Percentiles rank a stretch among this genome's conserved stretches.
phyloP scores from a whole-genome alignment of 164 flowering plant species.

The grape (Vitis vinifera) region DNA sequence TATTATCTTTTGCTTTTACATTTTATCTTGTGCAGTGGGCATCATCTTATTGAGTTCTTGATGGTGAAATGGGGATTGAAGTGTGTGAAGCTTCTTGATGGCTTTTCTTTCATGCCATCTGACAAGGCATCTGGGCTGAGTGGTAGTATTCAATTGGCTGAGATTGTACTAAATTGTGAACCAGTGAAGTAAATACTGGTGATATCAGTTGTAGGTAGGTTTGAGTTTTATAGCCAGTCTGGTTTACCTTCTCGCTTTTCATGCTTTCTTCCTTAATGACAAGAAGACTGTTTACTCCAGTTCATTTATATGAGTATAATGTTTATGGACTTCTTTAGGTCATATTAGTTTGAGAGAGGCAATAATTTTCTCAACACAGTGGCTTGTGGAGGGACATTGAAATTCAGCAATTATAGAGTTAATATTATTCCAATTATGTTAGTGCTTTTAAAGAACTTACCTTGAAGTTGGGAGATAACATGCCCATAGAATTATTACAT shows the following conservation, averaged over 20 bases:
- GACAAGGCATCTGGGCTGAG: conserved; percentile 54
- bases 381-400: too few relatives aligned
- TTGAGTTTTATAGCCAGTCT: background rate
- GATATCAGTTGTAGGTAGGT: background rate
- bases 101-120: conserved; percentile 80
- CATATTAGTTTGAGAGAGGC: too few relatives aligned
- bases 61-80: conserved; percentile 95
- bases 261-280: background rate
- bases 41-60: conserved; percentile 88
- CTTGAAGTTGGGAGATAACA: too few relatives aligned
- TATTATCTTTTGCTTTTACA: background rate
- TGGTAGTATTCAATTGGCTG: conserved; percentile 84
- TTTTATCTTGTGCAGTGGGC: conserved; percentile 59
- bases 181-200: conserved; percentile 1
- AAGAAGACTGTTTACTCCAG: too few relatives aligned
- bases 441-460: too few relatives aligned
- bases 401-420: too few relatives aligned
- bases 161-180: conserved; percentile 43
- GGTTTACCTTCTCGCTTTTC: background rate
- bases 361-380: too few relatives aligned
- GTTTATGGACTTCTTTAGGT: too few relatives aligned
- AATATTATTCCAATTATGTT: too few relatives aligned
- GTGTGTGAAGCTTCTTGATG: conserved; percentile 78
- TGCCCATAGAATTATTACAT: too few relatives aligned
- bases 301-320: too few relatives aligned